Conservation (phyloP, 2,329 filamentous ascomycete genomes). For the Ascochyta koolunga region DNA sequence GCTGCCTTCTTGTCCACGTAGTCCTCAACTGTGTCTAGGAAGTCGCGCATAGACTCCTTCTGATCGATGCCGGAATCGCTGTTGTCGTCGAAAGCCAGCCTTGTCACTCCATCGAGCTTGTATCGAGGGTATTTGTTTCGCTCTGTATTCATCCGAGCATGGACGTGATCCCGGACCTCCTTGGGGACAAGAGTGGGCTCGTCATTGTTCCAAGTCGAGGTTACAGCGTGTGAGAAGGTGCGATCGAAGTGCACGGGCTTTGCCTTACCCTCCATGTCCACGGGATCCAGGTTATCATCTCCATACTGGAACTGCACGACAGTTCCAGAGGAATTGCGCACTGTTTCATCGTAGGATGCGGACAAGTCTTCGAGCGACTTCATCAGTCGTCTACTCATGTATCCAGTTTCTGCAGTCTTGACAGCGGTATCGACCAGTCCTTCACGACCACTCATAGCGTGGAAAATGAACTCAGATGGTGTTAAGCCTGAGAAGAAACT, state of each 20-base stretch:
- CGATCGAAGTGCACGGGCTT: slow-evolving; percentile 91
- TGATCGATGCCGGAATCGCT: slow-evolving; percentile 64
- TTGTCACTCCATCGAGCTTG: slow-evolving; percentile 42
- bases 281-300: slow-evolving; percentile 91
- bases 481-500: slow-evolving; percentile 94
- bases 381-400: slow-evolving; percentile 98
- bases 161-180: slow-evolving; percentile 73
- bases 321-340: slow-evolving; percentile 84
- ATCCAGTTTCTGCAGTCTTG: slow-evolving; percentile 98
- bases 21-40: slow-evolving; percentile 76
- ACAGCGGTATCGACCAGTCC: slow-evolving; percentile 98
- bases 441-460: slow-evolving; percentile 98
- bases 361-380: slow-evolving; percentile 96
- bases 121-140: slow-evolving; percentile 59
- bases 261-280: slow-evolving; percentile 95
- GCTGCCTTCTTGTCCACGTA: slow-evolving; percentile 71
- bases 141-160: slow-evolving; percentile 70
- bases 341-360: slow-evolving; percentile 91
- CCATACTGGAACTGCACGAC: slow-evolving; percentile 98
- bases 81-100: slow-evolving; percentile 72
- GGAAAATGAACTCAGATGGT: slow-evolving; percentile 94
- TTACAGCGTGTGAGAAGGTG: slow-evolving; percentile 82
- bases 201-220: slow-evolving; percentile 77
- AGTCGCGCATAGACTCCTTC: slow-evolving; percentile 78
- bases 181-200: slow-evolving; percentile 75